These are phyloP conservation scores for Cytospora schulzeri DNA, from an alignment of 2,329 filamentous ascomycete species.

Conservation along the genomic window DNA sequence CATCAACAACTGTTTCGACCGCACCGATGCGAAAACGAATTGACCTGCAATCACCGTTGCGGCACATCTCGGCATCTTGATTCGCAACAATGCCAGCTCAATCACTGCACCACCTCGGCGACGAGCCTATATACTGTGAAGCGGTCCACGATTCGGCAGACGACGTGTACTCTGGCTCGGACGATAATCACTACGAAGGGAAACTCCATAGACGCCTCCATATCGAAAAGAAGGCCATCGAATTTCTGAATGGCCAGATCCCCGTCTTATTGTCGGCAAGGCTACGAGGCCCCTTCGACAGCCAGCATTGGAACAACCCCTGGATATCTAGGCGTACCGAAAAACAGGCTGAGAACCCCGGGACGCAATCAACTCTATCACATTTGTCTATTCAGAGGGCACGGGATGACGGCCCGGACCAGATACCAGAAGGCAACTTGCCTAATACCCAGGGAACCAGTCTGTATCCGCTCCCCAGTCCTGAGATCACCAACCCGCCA, in stretches of 20 bases:
- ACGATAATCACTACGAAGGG: slow-evolving; percentile 55
- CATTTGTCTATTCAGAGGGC: slow-evolving; percentile 9
- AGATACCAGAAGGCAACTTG: background rate
- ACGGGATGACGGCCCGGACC: background rate
- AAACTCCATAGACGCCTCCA: slow-evolving; percentile 51
- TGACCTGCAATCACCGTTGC: slow-evolving; percentile 3
- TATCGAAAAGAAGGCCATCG: slow-evolving; percentile 61
- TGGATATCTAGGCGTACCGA: slow-evolving; percentile 44
- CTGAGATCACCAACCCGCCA: slow-evolving; percentile 31
- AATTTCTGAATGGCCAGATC: slow-evolving; percentile 58
- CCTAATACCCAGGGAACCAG: slow-evolving; percentile 25
- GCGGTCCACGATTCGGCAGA: slow-evolving; percentile 43
- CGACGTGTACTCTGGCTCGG: slow-evolving; percentile 57
- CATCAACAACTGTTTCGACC: background rate
- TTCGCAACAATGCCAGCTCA: slow-evolving; percentile 16
- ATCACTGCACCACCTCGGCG: slow-evolving; percentile 20
- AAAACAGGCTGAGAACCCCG: slow-evolving; percentile 2
- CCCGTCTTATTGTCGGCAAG: slow-evolving; percentile 62
- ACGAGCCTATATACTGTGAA: slow-evolving; percentile 52
- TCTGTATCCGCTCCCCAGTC: slow-evolving; percentile 31
- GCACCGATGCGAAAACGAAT: slow-evolving; percentile 7
- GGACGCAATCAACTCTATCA: slow-evolving; percentile 32
- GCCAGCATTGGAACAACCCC: slow-evolving; percentile 53
- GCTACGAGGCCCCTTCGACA: slow-evolving; percentile 64
- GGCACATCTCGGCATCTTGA: slow-evolving; percentile 11